Evolutionary conservation across 2,329 filamentous ascomycete species (phyloP).

Genomic region (Alternaria dauci): DNA sequence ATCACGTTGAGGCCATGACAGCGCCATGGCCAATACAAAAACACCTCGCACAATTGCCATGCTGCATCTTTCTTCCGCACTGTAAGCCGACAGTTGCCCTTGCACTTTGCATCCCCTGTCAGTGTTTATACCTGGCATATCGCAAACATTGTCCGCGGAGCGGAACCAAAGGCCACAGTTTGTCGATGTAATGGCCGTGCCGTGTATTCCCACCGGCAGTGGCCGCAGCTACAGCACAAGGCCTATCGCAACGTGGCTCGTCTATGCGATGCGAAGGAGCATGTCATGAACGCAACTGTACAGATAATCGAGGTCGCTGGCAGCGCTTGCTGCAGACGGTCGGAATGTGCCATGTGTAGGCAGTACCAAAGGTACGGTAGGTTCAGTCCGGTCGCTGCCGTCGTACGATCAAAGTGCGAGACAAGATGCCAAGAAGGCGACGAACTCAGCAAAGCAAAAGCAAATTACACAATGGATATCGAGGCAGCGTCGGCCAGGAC

Average conservation of each 20-base stretch:
- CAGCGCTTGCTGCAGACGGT: not conserved
- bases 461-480: not conserved
- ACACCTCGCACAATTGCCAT: not conserved
- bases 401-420: not conserved
- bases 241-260: not conserved
- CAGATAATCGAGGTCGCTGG: not conserved
- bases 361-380: not conserved
- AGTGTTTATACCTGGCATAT: not conserved
- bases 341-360: not conserved
- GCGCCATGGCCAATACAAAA: not conserved
- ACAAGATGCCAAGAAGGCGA: not conserved
- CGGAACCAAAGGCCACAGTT: not conserved
- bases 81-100: not conserved
- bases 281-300: not conserved
- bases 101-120: not conserved
- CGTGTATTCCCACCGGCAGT: not conserved
- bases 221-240: not conserved
- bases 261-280: not conserved
- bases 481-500: conserved; percentile 4
- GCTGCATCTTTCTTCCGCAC: not conserved
- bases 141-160: not conserved
- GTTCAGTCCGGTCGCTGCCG: not conserved
- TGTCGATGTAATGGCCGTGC: not conserved
- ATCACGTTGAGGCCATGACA: conserved; percentile 3
- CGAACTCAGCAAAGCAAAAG: not conserved